These are phyloP conservation scores for Leccinellum luteum DNA, from an alignment of 768 basidiomycete genomes.

Conservation along the genomic window DNA sequence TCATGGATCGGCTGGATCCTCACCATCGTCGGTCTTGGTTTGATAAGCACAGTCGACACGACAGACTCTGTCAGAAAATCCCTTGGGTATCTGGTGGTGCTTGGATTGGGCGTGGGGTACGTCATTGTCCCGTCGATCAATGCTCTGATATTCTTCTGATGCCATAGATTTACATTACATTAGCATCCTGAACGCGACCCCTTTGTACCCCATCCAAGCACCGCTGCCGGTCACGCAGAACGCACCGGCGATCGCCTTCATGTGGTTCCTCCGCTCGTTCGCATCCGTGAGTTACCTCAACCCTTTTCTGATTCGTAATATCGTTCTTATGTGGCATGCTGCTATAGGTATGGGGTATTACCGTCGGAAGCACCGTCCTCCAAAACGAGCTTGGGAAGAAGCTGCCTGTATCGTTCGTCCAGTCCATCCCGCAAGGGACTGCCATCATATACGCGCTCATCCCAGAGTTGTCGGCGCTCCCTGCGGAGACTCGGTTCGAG, in stretches of 20 bases:
- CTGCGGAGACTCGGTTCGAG: slow-evolving; percentile 31
- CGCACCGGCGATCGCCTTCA: slow-evolving; percentile 45
- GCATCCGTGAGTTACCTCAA: slow-evolving; percentile 26
- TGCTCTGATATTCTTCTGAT: neutral
- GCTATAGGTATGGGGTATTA: slow-evolving; percentile 46
- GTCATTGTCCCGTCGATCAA: neutral
- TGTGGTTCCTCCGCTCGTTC: slow-evolving; percentile 38
- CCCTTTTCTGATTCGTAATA: neutral
- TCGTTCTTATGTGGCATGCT: neutral
- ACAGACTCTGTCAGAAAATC: slow-evolving; percentile 23
- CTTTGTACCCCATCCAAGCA: slow-evolving; percentile 47
- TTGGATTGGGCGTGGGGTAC: slow-evolving; percentile 5
- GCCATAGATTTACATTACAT: neutral
- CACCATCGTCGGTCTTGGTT: slow-evolving; percentile 33
- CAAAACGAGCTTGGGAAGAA: slow-evolving; percentile 44
- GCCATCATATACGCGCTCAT: slow-evolving; percentile 47
- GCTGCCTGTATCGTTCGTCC: slow-evolving; percentile 40
- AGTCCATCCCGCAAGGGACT: slow-evolving; percentile 34
- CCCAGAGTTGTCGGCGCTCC: slow-evolving; percentile 36
- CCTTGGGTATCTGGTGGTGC: slow-evolving; percentile 9
- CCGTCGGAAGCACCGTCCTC: slow-evolving; percentile 46
- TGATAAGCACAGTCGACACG: slow-evolving; percentile 30
- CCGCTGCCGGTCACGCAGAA: slow-evolving; percentile 39
- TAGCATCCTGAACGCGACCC: slow-evolving; percentile 14
- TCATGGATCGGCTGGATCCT: slow-evolving; percentile 34